Percentiles rank a stretch among this genome's conserved stretches.
These are phyloP conservation scores for Fusarium lyarnte DNA, from an alignment of 2,329 filamentous ascomycete genomes.

Conservation along the genomic window DNA sequence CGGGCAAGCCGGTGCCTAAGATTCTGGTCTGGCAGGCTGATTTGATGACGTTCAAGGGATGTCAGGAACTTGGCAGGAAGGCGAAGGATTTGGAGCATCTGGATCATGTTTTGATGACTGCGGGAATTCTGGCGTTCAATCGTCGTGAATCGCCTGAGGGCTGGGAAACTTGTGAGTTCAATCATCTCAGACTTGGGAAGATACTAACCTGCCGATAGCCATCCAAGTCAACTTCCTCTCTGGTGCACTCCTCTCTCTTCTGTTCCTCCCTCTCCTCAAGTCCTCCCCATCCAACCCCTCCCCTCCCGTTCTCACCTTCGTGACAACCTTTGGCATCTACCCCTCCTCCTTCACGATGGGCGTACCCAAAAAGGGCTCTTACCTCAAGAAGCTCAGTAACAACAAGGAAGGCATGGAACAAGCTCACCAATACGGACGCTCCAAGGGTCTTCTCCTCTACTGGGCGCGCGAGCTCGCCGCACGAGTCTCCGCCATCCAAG, in stretches of 20 bases:
- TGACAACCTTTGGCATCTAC: slow-evolving; percentile 52
- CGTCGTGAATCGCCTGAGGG: slow-evolving; percentile 50
- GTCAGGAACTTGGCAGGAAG: slow-evolving; percentile 45
- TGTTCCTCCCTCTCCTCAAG: slow-evolving; percentile 48
- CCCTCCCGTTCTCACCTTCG: slow-evolving; percentile 51
- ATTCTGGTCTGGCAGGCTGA: slow-evolving; percentile 51
- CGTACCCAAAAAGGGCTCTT: slow-evolving; percentile 46
- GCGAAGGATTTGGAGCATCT: slow-evolving; percentile 43
- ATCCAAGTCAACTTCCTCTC: slow-evolving; percentile 52
- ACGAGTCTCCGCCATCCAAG: slow-evolving; percentile 35
- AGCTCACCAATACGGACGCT: slow-evolving; percentile 51
- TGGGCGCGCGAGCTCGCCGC: slow-evolving; percentile 50
- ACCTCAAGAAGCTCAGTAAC: slow-evolving; percentile 49
- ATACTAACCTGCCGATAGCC: slow-evolving; percentile 23
- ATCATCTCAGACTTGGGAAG: rapidly evolving
- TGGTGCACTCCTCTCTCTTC: slow-evolving; percentile 47
- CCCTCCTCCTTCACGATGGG: slow-evolving; percentile 51
- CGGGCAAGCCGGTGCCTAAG: slow-evolving; percentile 41
- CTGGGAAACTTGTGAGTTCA: slow-evolving; percentile 50
- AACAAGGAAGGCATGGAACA: slow-evolving; percentile 51
- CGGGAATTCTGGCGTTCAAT: slow-evolving; percentile 50
- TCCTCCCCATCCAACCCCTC: slow-evolving; percentile 45
- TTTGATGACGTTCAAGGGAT: slow-evolving; percentile 50
- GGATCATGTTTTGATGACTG: slow-evolving; percentile 51
- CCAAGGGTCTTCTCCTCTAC: slow-evolving; percentile 51